Evolutionary conservation across 805 yeast genomes (phyloP).

Genomic region (Barnettozyma wickerhamii): DNA sequence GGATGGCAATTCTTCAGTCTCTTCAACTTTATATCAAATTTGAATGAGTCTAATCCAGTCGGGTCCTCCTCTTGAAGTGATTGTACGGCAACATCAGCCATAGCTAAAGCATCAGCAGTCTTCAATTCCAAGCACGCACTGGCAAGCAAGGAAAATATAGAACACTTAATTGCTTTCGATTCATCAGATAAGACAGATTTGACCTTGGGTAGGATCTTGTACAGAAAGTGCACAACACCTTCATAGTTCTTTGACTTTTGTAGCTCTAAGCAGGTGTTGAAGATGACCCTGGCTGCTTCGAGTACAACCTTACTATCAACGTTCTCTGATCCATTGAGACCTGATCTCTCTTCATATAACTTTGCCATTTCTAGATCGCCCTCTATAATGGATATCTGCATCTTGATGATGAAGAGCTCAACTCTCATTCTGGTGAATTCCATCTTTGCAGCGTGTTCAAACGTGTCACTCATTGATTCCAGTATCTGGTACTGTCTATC

Average conservation of each 20-base stretch:
- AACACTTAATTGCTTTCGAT: constrained; percentile 18
- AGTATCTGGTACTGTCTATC: constrained; percentile 24
- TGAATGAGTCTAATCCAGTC: constrained; percentile 29
- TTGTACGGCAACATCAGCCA: constrained; percentile 22
- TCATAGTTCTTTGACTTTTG: constrained; percentile 10
- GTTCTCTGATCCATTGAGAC: constrained; percentile 15
- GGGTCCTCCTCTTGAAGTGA: constrained; percentile 26
- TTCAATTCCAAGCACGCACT: constrained; percentile 25
- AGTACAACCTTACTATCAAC: constrained; percentile 17
- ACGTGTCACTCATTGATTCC: constrained; percentile 15
- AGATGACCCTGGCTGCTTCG: constrained; percentile 31
- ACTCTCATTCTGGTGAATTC: constrained; percentile 20
- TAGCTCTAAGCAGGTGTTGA: constrained; percentile 28
- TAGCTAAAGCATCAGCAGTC: constrained; percentile 11
- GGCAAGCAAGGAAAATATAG: constrained; percentile 25
- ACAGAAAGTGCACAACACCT: constrained; percentile 18
- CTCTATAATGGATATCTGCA: constrained; percentile 28
- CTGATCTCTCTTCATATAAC: constrained; percentile 30
- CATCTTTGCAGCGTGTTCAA: background rate
- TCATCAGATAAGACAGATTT: constrained; percentile 14
- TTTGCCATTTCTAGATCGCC: constrained; percentile 33
- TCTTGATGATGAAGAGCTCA: constrained; percentile 29
- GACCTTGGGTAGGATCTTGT: constrained; percentile 11
- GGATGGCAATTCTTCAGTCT: constrained; percentile 12
- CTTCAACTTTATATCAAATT: constrained; percentile 24